Conservation (phyloP, 768 basidiomycete species). For the Pleurotus eryngii region DNA sequence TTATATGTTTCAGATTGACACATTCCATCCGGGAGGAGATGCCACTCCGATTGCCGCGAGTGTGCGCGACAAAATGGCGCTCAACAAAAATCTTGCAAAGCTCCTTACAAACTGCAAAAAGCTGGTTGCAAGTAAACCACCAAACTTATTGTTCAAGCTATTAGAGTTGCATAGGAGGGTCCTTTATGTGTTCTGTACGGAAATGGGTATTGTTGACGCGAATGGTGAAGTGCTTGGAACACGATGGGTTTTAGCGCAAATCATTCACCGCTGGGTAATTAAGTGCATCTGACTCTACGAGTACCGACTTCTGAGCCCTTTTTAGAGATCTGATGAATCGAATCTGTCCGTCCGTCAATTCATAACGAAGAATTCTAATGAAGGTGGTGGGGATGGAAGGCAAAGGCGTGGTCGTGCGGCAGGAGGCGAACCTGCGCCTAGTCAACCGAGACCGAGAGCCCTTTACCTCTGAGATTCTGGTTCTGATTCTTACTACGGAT, state of each 20-base stretch:
- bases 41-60: not conserved
- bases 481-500: too few species aligned
- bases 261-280: not conserved
- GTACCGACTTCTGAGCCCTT: too few species aligned
- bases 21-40: not conserved
- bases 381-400: too few species aligned
- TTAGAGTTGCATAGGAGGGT: not conserved
- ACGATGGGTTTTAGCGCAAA: not conserved
- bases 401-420: too few species aligned
- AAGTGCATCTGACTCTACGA: not conserved
- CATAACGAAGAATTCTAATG: too few species aligned
- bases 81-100: not conserved
- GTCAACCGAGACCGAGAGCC: too few species aligned
- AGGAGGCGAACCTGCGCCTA: too few species aligned
- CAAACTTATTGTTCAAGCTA: not conserved
- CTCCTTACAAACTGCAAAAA: not conserved
- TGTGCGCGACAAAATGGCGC: not conserved
- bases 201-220: not conserved
- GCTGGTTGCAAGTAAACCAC: not conserved
- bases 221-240: not conserved
- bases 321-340: not conserved
- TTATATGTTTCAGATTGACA: conserved; percentile 19
- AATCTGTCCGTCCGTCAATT: not conserved
- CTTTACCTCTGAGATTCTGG: too few species aligned
- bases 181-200: not conserved